phyloP scores from a whole-genome alignment of 176 grass and related monocot genomes.

The Guadua angustifolia region DNA sequence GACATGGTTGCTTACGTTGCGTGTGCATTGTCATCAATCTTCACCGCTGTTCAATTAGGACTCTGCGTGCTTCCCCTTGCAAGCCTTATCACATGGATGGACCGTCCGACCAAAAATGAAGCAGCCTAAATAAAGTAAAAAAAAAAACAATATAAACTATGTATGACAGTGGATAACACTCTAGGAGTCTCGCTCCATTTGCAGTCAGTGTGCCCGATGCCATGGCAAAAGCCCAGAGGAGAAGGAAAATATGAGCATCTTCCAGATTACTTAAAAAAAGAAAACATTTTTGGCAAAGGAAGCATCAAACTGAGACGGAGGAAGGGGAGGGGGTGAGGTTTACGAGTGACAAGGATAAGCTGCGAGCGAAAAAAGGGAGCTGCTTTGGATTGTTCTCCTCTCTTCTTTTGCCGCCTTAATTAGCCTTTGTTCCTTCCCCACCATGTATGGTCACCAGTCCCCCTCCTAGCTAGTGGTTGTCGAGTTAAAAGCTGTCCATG shows the following conservation, averaged over 20 bases:
- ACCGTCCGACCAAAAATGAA: background rate
- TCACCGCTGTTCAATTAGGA: background rate
- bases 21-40: background rate
- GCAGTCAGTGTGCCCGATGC: background rate
- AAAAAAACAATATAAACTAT: too few species aligned
- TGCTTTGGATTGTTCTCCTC: conserved; percentile 68
- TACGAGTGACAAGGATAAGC: conserved; percentile 27
- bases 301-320: conserved; percentile 30
- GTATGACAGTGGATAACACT: background rate
- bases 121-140: background rate
- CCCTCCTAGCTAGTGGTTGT: conserved; percentile 49
- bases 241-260: conserved; percentile 39
- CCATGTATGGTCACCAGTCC: conserved; percentile 59
- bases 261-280: conserved; percentile 38
- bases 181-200: background rate
- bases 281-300: conserved; percentile 22
- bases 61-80: too few species aligned
- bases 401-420: conserved; percentile 33
- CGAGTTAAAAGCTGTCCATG: conserved; percentile 61
- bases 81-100: background rate
- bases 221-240: background rate
- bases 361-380: conserved; percentile 10
- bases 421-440: conserved; percentile 76
- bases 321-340: background rate
- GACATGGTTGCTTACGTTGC: background rate